These are phyloP conservation scores for Chalciporus piperatus DNA, from an alignment of 768 basidiomycete species.

Conservation along the genomic window DNA sequence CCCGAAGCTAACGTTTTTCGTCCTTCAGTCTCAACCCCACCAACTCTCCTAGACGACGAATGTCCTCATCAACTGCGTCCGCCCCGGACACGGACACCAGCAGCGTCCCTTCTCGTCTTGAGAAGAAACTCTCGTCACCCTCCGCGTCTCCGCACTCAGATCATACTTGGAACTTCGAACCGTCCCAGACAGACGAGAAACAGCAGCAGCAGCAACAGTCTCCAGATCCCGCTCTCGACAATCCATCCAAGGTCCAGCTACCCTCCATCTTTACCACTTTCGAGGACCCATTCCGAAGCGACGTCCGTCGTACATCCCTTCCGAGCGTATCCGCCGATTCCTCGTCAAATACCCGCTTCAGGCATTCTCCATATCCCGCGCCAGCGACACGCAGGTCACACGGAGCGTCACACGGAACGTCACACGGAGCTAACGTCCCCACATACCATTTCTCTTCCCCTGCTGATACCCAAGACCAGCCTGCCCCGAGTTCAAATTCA, in stretches of 20 bases:
- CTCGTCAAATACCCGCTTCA: conserved; percentile 39
- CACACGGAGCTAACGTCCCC: conserved; percentile 44
- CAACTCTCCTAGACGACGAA: conserved; percentile 62
- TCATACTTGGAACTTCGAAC: conserved; percentile 33
- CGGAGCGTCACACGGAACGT: no score
- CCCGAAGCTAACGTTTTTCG: conserved; percentile 14
- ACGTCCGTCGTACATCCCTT: conserved; percentile 61
- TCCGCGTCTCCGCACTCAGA: conserved; percentile 49
- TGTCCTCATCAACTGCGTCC: conserved; percentile 76
- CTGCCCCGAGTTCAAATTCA: conserved; percentile 48
- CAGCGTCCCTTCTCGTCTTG: conserved; percentile 54
- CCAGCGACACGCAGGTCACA: conserved; percentile 46
- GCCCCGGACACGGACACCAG: conserved; percentile 59
- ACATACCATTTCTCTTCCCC: conserved; percentile 55
- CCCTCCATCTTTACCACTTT: conserved; percentile 74
- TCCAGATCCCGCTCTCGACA: conserved; percentile 40
- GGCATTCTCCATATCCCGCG: conserved; percentile 57
- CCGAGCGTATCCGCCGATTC: conserved; percentile 56
- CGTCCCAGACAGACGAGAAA: neutral
- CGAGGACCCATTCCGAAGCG: conserved; percentile 54
- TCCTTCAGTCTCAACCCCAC: conserved; percentile 42
- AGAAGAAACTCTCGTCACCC: conserved; percentile 60
- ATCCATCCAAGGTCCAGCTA: conserved; percentile 56
- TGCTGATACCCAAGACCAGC: conserved; percentile 37
- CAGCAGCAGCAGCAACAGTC: conserved; percentile 24